Percentiles rank a stretch among this genome's conserved stretches.
These are phyloP conservation scores for Fraxinus platypoda DNA, from an alignment of 305 asterid genomes.

Conservation along the genomic window DNA sequence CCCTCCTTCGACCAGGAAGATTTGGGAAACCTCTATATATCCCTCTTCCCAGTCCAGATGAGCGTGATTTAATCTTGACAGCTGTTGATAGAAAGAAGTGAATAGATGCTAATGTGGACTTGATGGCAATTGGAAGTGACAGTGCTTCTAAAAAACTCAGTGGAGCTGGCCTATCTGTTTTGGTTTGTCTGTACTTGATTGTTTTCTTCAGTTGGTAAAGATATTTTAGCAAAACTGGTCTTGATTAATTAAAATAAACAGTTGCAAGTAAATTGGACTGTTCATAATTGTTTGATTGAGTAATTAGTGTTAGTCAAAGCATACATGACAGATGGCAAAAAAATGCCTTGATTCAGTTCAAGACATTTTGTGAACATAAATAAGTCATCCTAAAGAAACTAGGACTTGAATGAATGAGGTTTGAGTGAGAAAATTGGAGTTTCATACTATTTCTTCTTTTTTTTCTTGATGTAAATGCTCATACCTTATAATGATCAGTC, in stretches of 20 bases:
- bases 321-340: not conserved
- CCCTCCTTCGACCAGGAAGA: conserved; percentile 83
- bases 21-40: conserved; percentile 80
- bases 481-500: not conserved
- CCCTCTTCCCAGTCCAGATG: conserved; percentile 79
- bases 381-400: not conserved
- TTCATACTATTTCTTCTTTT: not conserved
- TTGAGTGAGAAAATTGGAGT: not conserved
- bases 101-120: conserved; percentile 36
- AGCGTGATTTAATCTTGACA: conserved; percentile 75
- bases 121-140: no score
- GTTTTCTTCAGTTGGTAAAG: not conserved
- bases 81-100: conserved; percentile 66
- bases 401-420: not conserved
- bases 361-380: not conserved
- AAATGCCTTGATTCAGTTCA: not conserved
- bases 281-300: not conserved
- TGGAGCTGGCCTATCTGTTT: conserved; percentile 76
- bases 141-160: no score
- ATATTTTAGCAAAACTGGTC: not conserved
- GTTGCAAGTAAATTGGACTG: not conserved
- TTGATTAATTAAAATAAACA: not conserved
- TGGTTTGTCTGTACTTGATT: conserved; percentile 42
- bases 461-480: not conserved
- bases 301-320: not conserved